phyloP scores from a whole-genome alignment of 192 early-diverging fungal genomes.

The Entomortierella lignicola region DNA sequence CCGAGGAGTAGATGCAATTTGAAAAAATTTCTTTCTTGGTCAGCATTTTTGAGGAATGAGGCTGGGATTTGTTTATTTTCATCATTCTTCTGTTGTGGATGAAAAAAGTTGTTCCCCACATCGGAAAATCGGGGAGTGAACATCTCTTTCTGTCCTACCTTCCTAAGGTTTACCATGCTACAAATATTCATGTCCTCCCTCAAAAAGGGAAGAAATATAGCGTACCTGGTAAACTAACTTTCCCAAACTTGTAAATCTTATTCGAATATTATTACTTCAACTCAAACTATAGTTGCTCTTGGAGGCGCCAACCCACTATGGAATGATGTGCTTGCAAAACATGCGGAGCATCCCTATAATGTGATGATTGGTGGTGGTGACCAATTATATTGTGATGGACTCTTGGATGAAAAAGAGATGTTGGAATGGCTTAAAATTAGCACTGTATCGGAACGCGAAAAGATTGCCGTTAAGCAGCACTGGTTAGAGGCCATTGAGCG shows the following conservation, averaged over 20 bases:
- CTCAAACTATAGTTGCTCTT: slow-evolving; percentile 57
- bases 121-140: no score
- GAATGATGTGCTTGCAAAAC: slow-evolving; percentile 74
- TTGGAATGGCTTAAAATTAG: slow-evolving; percentile 61
- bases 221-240: not conserved
- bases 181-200: no score
- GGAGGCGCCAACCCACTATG: slow-evolving; percentile 66
- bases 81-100: slow-evolving; percentile 4
- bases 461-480: slow-evolving; percentile 14
- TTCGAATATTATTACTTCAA: no score
- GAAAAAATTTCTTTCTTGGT: no score
- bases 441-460: slow-evolving; percentile 52
- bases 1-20: no score
- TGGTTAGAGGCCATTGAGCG: slow-evolving; percentile 32
- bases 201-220: no score
- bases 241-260: no score
- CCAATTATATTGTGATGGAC: slow-evolving; percentile 74
- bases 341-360: slow-evolving; percentile 70
- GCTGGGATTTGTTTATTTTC: not conserved
- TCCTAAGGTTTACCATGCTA: no score
- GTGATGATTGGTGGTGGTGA: slow-evolving; percentile 81
- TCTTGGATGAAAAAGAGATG: slow-evolving; percentile 69
- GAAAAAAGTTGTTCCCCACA: slow-evolving; percentile 3
- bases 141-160: no score
- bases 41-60: no score